Conservation (phyloP, 345 rosid species). For the Viola odorata region DNA sequence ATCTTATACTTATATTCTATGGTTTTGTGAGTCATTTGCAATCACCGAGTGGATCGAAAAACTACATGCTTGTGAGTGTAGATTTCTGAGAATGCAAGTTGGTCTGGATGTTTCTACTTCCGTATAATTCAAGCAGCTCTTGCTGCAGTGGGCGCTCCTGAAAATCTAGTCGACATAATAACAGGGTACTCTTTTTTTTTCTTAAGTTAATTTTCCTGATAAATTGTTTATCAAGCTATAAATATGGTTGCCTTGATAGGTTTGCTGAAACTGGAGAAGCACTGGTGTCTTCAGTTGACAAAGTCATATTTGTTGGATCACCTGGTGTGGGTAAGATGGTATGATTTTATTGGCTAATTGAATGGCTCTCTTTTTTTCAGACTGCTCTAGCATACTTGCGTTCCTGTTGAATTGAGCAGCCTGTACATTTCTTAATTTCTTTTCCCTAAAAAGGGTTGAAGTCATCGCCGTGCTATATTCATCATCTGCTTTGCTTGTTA, state of each 20-base stretch:
- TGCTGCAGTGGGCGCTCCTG: slow-evolving; percentile 96
- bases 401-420: too few relatives aligned
- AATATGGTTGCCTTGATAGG: slow-evolving; percentile 32
- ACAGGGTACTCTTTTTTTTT: slow-evolving; percentile 56
- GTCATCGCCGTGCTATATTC: not conserved
- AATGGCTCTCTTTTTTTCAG: not conserved
- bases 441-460: not conserved
- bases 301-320: slow-evolving; percentile 93
- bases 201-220: slow-evolving; percentile 1
- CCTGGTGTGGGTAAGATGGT: slow-evolving; percentile 96
- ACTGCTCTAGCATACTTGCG: not conserved
- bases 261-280: slow-evolving; percentile 98
- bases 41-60: slow-evolving; percentile 15
- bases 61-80: slow-evolving; percentile 27
- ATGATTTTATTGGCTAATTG: slow-evolving; percentile 18
- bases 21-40: not conserved
- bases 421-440: not conserved
- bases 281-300: slow-evolving; percentile 83
- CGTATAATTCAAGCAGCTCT: slow-evolving; percentile 93
- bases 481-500: slow-evolving; percentile 7
- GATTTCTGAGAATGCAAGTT: slow-evolving; percentile 94
- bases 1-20: not conserved
- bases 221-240: slow-evolving; percentile 10
- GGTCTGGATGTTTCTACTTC: slow-evolving; percentile 94
- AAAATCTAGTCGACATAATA: slow-evolving; percentile 84